Base-by-base conservation (phyloP, 768 basidiomycete genomes). In the Tubosaeta sp. region DNA sequence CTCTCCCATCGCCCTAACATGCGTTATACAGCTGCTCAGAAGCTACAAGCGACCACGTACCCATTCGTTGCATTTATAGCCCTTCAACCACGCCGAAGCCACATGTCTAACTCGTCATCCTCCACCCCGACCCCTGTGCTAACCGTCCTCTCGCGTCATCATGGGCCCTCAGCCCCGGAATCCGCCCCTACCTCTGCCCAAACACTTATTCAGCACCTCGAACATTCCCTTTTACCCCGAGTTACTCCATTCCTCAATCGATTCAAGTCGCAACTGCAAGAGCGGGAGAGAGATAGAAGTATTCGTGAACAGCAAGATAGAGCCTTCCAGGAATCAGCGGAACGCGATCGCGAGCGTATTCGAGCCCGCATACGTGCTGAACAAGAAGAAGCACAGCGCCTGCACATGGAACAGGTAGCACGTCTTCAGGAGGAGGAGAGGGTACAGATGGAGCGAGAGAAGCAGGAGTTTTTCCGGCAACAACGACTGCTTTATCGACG, bases 51-150 rank as follows among this genome's bases (percentile, higher is more conserved):
- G 3, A 93, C 94, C 1, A 92, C 94, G 0, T 97, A 88, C 62
- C 97, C 95, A 0, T 95, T 95, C 55, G 77, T 99, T 44, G 90
- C 91, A 1, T 99, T 97, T 68, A 68, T 97, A 44, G 86, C 94
- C 1, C 81, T 97, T 44, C 91, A 97, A 64, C 85, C 91, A 0
- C 80, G 80, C 16, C 80, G 82, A 29, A 74, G 68, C 19, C 66
- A 63, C 38, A 58, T 61, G 5, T 60, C 74, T 5, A 51, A 32
- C 17, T 67, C 71, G 22, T 69, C 75, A 0, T 62, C 74, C 6
- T 60, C 73, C 5, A 63, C 64, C 3, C 57, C 75, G 6, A 56
- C 71, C 0, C 79, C 88, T 0, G 70, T 76, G 3, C 75, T 97
- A 12, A 91, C 91, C 14, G 81, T 97, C 41, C 77, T 98, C 19